phyloP scores from a whole-genome alignment of 2,329 filamentous ascomycete species.

The Ophiostoma piceae region DNA sequence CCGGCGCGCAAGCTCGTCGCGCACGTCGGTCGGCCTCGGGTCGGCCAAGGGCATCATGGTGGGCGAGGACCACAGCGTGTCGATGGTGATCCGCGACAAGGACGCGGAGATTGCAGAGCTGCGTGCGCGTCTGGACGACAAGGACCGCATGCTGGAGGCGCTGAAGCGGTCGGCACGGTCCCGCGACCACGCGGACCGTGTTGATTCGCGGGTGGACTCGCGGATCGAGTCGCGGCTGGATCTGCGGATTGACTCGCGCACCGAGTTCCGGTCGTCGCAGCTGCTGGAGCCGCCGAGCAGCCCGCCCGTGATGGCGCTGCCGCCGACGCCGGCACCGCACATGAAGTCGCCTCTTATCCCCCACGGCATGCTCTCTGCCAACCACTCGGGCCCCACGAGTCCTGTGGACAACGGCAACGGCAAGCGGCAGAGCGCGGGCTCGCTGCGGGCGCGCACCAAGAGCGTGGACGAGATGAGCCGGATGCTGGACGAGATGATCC shows the following conservation, averaged over 20 bases:
- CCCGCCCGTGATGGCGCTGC: constrained; percentile 27
- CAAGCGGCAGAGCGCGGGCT: constrained; percentile 22
- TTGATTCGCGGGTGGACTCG: constrained; percentile 31
- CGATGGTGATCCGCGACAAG: constrained; percentile 73
- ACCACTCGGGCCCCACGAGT: background rate
- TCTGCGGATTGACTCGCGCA: constrained; percentile 35
- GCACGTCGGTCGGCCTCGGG: constrained; percentile 67
- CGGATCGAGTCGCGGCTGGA: constrained; percentile 32
- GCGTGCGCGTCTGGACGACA: constrained; percentile 84
- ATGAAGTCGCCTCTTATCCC: constrained; percentile 18
- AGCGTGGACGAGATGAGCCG: constrained; percentile 89
- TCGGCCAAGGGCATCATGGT: constrained; percentile 59
- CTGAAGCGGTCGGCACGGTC: constrained; percentile 80
- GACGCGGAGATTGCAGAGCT: constrained; percentile 89
- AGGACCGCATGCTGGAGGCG: constrained; percentile 86
- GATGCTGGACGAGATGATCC: constrained; percentile 95
- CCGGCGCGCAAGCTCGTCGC: constrained; percentile 79
- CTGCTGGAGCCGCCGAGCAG: constrained; percentile 34
- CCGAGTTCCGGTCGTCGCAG: constrained; percentile 34
- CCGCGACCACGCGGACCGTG: constrained; percentile 68
- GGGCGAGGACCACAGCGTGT: constrained; percentile 73
- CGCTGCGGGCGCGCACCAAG: constrained; percentile 50
- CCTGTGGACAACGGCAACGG: background rate
- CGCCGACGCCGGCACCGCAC: constrained; percentile 25
- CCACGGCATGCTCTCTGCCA: no score